Conservation (phyloP, 225 moss, liverwort and hornwort species). For the Bryoerythrophyllum caledonicum region DNA sequence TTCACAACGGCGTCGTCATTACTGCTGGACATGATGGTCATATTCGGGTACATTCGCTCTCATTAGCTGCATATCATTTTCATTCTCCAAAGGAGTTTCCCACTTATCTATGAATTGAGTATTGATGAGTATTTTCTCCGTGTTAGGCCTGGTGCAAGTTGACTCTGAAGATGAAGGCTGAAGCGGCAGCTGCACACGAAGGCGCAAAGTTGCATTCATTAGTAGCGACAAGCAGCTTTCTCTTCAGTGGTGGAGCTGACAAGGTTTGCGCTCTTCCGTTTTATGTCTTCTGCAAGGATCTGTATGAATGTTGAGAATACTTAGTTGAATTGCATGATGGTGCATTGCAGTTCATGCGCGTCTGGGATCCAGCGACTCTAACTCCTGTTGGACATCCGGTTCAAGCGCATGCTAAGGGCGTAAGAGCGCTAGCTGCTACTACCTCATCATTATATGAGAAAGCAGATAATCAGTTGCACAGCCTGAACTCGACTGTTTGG, state of each 20-base stretch:
- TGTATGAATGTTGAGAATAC: neutral
- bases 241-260: slow-evolving; percentile 56
- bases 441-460: slow-evolving; percentile 5
- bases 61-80: neutral
- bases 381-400: slow-evolving; percentile 29
- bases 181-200: slow-evolving; percentile 40
- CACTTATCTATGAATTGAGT: neutral
- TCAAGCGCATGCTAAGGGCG: slow-evolving; percentile 34
- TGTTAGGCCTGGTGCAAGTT: slow-evolving; percentile 45
- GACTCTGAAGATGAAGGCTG: slow-evolving; percentile 41
- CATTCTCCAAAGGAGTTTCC: neutral
- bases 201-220: slow-evolving; percentile 43
- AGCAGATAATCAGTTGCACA: slow-evolving; percentile 6
- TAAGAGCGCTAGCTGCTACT: slow-evolving; percentile 34
- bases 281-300: neutral
- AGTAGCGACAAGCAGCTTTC: slow-evolving; percentile 28
- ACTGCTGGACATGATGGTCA: slow-evolving; percentile 48
- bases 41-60: slow-evolving; percentile 37
- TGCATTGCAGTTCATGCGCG: slow-evolving; percentile 40
- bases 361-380: slow-evolving; percentile 44
- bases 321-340: slow-evolving; percentile 11
- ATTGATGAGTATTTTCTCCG: neutral
- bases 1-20: slow-evolving; percentile 27
- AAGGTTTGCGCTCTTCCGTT: slow-evolving; percentile 31
- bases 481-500: slow-evolving; percentile 9